Conservation (phyloP, 495 filamentous ascomycete genomes). For the Talaromyces stipitatus region DNA sequence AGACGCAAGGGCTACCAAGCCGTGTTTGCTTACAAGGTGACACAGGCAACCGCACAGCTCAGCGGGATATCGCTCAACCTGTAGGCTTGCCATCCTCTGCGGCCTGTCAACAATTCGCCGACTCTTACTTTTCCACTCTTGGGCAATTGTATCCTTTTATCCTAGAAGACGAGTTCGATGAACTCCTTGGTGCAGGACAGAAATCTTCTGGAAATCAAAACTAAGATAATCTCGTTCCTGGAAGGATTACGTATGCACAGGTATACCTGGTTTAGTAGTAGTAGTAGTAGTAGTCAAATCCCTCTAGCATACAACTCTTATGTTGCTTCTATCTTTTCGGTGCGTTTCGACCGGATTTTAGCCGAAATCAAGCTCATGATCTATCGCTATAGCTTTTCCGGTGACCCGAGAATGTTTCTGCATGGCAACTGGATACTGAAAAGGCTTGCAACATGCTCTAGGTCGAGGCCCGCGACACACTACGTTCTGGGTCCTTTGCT, state of each 20-base stretch:
- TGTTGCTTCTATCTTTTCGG: not conserved
- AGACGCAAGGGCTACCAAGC: not conserved
- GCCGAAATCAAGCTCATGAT: conserved; percentile 2
- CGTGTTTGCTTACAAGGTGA: too few relatives aligned
- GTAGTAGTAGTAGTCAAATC: not conserved
- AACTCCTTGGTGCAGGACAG: too few relatives aligned
- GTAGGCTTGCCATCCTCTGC: not conserved
- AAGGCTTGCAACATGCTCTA: not conserved
- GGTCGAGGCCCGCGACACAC: too few relatives aligned
- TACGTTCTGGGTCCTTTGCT: too few relatives aligned
- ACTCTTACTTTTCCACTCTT: too few relatives aligned
- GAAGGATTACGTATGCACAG: not conserved
- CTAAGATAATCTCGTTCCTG: not conserved
- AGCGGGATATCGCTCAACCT: too few relatives aligned
- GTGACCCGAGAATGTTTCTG: not conserved
- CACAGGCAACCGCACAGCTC: too few relatives aligned
- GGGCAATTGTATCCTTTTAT: too few relatives aligned
- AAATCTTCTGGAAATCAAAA: too few relatives aligned
- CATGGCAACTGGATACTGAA: not conserved
- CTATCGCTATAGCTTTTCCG: not conserved
- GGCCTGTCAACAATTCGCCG: not conserved
- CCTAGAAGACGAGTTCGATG: too few relatives aligned
- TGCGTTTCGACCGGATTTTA: not conserved
- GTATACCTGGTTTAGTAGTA: not conserved
- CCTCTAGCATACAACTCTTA: not conserved